These are phyloP conservation scores for Aspergillus coremiiformis DNA, from an alignment of 495 filamentous ascomycete genomes.

Conservation along the genomic window DNA sequence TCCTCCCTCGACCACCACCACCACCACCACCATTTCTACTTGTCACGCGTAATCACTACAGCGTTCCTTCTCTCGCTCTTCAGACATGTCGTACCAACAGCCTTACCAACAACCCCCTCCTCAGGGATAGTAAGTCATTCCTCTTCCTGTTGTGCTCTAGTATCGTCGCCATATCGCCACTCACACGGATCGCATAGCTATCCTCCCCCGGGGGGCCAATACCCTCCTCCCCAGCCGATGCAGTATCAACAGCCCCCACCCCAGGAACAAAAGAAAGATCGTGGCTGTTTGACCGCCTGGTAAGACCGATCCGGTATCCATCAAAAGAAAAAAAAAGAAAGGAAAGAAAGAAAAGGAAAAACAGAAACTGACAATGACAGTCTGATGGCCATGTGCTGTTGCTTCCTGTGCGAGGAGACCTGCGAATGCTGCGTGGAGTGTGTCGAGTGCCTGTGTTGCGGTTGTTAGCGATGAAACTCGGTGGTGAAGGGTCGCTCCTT, in stretches of 20 bases:
- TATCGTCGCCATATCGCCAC: background rate
- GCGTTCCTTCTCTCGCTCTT: too few relatives aligned
- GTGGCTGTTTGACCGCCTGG: constrained; percentile 19
- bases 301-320: background rate
- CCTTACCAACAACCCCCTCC: constrained; percentile 6
- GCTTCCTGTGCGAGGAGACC: constrained; percentile 21
- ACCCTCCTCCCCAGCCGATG: constrained; percentile 18
- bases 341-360: too few relatives aligned
- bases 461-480: constrained; percentile 6
- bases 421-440: constrained; percentile 20
- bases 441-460: constrained; percentile 14
- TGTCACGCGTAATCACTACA: too few relatives aligned
- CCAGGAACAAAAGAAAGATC: constrained; percentile 15
- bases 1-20: too few relatives aligned
- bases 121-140: constrained; percentile 10
- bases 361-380: constrained; percentile 1
- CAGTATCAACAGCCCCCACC: constrained; percentile 18
- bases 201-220: constrained; percentile 14
- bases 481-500: background rate
- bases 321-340: background rate
- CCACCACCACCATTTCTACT: too few relatives aligned
- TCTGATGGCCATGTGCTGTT: constrained; percentile 22
- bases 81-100: constrained; percentile 14
- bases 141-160: background rate
- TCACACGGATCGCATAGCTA: constrained; percentile 3